phyloP scores from a whole-genome alignment of 2,329 filamentous ascomycete genomes.

The Penicillium sp. region DNA sequence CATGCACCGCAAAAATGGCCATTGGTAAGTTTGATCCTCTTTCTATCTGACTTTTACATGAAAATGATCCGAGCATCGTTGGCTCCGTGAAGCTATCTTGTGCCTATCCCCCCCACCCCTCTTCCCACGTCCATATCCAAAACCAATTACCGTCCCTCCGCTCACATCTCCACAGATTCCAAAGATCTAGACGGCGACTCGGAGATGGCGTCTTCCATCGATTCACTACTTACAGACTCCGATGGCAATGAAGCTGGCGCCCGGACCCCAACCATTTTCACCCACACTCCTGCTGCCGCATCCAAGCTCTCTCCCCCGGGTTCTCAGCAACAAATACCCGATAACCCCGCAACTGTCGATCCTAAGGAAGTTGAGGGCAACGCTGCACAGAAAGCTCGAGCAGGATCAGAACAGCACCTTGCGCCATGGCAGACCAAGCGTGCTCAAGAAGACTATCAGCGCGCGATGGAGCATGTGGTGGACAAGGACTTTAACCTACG shows the following conservation, averaged over 20 bases:
- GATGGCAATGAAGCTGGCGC: conserved; percentile 38
- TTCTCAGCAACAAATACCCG: conserved; percentile 40
- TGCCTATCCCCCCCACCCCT: not conserved
- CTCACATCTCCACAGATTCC: conserved; percentile 11
- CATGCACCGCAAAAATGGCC: conserved; percentile 16
- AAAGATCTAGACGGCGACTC: conserved; percentile 54
- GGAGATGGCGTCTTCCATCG: conserved; percentile 51
- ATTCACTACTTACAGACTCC: conserved; percentile 37
- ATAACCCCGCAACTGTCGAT: conserved; percentile 1
- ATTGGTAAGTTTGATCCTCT: conserved; percentile 16
- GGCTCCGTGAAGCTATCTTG: not conserved
- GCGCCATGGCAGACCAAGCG: conserved; percentile 55
- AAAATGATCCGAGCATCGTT: not conserved
- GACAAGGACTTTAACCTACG: conserved; percentile 51
- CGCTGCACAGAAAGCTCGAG: conserved; percentile 3
- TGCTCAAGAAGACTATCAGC: conserved; percentile 52
- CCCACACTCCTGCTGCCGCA: conserved; percentile 23
- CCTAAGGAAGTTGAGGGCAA: conserved; percentile 1
- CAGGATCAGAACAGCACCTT: conserved; percentile 44
- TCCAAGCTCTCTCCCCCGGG: conserved; percentile 54
- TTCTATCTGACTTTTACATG: not conserved
- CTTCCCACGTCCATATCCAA: not conserved
- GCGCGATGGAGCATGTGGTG: conserved; percentile 48
- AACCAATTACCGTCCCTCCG: not conserved
- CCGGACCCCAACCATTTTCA: conserved; percentile 40